Evolutionary conservation across 306 rosid genomes (phyloP).

Genomic region (Dryas alaskensis): DNA sequence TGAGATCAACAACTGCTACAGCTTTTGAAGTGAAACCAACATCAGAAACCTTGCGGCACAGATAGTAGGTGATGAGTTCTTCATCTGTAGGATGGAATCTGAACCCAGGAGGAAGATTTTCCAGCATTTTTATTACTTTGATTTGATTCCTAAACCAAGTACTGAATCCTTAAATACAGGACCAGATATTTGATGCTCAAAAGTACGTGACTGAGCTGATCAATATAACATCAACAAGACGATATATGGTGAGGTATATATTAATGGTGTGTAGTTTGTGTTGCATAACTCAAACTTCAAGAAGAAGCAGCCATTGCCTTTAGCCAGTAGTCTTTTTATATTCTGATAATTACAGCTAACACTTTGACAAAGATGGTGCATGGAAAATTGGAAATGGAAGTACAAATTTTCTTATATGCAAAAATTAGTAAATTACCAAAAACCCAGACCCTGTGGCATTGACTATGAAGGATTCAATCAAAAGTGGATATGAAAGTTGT

Average conservation of each 20-base stretch:
- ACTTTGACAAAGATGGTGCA: slow-evolving; percentile 59
- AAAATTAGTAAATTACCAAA: slow-evolving; percentile 15
- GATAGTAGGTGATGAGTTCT: slow-evolving; percentile 80
- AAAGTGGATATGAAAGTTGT: slow-evolving; percentile 15
- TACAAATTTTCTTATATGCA: neutral
- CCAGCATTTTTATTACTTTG: slow-evolving; percentile 41
- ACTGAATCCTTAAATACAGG: neutral
- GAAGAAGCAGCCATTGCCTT: slow-evolving; percentile 35
- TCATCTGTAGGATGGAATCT: slow-evolving; percentile 96
- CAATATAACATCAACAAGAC: slow-evolving; percentile 26
- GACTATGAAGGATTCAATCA: slow-evolving; percentile 22
- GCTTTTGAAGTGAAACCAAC: slow-evolving; percentile 58
- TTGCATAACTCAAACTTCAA: slow-evolving; percentile 41
- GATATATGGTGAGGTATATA: slow-evolving; percentile 18
- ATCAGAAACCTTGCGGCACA: slow-evolving; percentile 68
- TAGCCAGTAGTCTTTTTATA: slow-evolving; percentile 22
- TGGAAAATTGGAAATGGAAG: neutral
- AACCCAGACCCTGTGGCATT: slow-evolving; percentile 17
- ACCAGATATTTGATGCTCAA: slow-evolving; percentile 10
- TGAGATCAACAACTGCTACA: slow-evolving; percentile 84
- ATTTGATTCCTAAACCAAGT: neutral
- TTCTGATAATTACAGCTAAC: slow-evolving; percentile 51
- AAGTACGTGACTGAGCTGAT: slow-evolving; percentile 20
- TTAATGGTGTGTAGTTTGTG: slow-evolving; percentile 37
- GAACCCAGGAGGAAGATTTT: slow-evolving; percentile 88